Base-by-base conservation (phyloP, 2,329 filamentous ascomycete species). In the Penicillium occitanis region DNA sequence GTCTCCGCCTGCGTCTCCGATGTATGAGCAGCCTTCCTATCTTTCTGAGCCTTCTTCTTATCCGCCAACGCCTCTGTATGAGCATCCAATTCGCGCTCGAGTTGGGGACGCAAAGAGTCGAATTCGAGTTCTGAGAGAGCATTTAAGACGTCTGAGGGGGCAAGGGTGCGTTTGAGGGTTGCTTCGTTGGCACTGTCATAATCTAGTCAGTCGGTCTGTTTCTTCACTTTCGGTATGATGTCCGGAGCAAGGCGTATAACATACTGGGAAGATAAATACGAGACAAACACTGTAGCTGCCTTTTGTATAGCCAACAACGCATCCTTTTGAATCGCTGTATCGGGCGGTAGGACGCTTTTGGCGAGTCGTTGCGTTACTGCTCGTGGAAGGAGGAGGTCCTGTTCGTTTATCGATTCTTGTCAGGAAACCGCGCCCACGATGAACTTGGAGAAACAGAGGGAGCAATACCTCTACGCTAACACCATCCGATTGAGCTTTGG, bases 281-380 rank as follows among this genome's bases (percentile, higher is more conserved):
- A 89, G 19, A 90, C 84, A 75, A 90, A 90, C 3, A 90, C 87
- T 3, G 87, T 89, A 33, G 87, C 87, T 68, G 86, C 86, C 73
- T 89, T 89, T 61, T 86, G 85, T 68, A 90, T 84, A 7, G 87
- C 87, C 17, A 88, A 77, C 3, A 89, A 77, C 11, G 87, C 87
- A 77, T 90, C 87, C 76, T 88, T 88, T 71, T 88, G 85, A 48
- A 90, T 86, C 58, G 85, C 84, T 17, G 87, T 89, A 74, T 89
- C 89, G 4, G 87, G 81, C 0, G 87, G 87, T 3, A 89, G 80
- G 6, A 88, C 86, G 65, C 86, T 85, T 76, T 88, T 88, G 13
- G 86, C 86, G 22, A 89, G 83, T 30, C 87, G 83, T 64, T 85
- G 82, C 30, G 88, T 84, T 73, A 88, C 83, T 5, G 86, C 86